Percentiles rank a stretch among this genome's conserved stretches.
phyloP scores from a whole-genome alignment of 805 yeast species.

The Yamadazyma takamatsuzukensis region DNA sequence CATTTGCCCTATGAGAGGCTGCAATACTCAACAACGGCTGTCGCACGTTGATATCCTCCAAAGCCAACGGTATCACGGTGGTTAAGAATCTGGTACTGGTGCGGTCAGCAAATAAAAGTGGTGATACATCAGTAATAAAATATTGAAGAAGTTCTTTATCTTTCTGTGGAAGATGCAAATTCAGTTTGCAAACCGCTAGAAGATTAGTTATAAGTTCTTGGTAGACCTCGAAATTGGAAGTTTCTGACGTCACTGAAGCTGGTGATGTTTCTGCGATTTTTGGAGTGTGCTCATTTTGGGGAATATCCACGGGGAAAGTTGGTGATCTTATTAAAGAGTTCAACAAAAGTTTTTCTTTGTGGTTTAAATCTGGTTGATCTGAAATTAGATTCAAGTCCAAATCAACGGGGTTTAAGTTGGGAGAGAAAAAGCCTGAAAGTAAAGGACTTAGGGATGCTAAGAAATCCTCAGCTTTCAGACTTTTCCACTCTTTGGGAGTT shows the following conservation, averaged over 20 bases:
- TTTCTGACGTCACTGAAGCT: constrained; percentile 1
- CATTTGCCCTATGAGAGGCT: constrained; percentile 19
- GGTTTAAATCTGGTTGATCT: constrained; percentile 6
- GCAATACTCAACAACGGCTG: constrained; percentile 23
- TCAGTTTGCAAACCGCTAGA: constrained; percentile 8
- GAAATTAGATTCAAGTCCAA: constrained; percentile 1
- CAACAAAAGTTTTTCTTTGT: constrained; percentile 17
- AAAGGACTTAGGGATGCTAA: no score
- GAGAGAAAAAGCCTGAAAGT: no score
- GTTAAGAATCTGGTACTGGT: constrained; percentile 19
- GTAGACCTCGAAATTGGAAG: constrained; percentile 5
- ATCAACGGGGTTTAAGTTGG: no score
- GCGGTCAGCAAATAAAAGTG: constrained; percentile 19
- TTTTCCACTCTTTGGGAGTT: no score
- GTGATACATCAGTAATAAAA: constrained; percentile 21
- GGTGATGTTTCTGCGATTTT: constrained; percentile 3
- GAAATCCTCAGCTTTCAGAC: no score
- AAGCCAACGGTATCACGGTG: constrained; percentile 19
- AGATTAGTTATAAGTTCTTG: constrained; percentile 11
- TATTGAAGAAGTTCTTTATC: constrained; percentile 15
- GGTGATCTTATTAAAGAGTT: constrained; percentile 11
- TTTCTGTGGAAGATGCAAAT: constrained; percentile 6
- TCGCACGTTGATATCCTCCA: constrained; percentile 14
- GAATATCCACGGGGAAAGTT: constrained; percentile 3
- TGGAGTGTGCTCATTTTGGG: background rate